Evolutionary conservation across 495 filamentous ascomycete species (phyloP).

Genomic region (Oidiodendron maius): DNA sequence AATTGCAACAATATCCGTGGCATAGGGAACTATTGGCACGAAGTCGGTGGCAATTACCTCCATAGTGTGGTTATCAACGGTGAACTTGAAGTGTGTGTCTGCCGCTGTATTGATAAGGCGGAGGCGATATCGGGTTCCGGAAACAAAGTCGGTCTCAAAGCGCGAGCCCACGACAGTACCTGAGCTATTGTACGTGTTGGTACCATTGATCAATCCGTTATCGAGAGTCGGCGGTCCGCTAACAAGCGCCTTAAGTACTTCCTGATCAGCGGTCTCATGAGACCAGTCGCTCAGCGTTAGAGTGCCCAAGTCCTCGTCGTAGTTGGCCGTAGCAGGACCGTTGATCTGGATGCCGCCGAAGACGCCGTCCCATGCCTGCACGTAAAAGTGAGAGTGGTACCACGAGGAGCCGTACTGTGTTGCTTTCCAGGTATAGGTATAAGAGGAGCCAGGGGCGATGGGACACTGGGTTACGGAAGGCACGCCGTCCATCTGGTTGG

Average conservation of each 20-base stretch:
- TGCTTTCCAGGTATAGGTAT: conserved; percentile 40
- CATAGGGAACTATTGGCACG: conserved; percentile 45
- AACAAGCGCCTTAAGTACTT: conserved; percentile 25
- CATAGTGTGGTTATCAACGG: conserved; percentile 24
- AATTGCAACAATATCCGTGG: conserved; percentile 43
- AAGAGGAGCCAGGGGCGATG: conserved; percentile 48
- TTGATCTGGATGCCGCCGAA: conserved; percentile 41
- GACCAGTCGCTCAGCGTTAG: conserved; percentile 19
- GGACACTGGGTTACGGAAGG: conserved; percentile 43
- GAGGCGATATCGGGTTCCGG: conserved; percentile 38
- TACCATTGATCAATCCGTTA: conserved; percentile 50
- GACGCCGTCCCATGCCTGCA: conserved; percentile 46
- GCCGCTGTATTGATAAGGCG: conserved; percentile 38
- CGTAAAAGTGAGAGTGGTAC: conserved; percentile 34
- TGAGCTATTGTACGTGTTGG: conserved; percentile 27
- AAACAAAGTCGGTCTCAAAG: conserved; percentile 31
- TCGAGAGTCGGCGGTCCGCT: conserved; percentile 34
- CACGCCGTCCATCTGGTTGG: conserved; percentile 54
- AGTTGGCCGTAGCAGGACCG: conserved; percentile 38
- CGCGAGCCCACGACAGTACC: conserved; percentile 35
- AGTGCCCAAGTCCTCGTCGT: conserved; percentile 28
- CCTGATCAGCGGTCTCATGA: conserved; percentile 30
- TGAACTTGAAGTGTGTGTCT: conserved; percentile 15
- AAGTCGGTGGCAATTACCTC: conserved; percentile 46
- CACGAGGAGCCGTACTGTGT: conserved; percentile 41